Base-by-base conservation (phyloP, 2,329 filamentous ascomycete species). In the Fonsecaea pedrosoi region DNA sequence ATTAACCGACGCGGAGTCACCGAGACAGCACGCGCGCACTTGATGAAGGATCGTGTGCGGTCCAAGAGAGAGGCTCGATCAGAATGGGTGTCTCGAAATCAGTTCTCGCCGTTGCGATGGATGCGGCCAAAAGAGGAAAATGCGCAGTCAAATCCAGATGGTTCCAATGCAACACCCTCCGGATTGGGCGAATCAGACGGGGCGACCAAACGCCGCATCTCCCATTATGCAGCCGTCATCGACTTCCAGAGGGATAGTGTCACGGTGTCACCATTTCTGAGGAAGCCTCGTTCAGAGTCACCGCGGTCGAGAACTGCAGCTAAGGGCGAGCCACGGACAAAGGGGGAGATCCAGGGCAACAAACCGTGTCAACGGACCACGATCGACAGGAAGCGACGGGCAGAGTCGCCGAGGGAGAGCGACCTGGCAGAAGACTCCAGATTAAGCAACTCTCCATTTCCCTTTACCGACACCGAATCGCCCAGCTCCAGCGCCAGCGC, bases 11-110 rank as follows among this genome's bases (percentile, higher is more conserved):
- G 65, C 15, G 68, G 68, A 4, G 68, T 69, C 38, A 69, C 68
- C 59, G 62, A 69, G 6, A 60, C 56, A 5, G 68, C 68, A 54
- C 48, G 68, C 40, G 65, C 68, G 6, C 68, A 69, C 32, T 42
- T 69, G 62, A 69, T 69, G 68, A 69, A 67, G 37, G 59, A 69
- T 56, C 65, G 68, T 12, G 62, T 67, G 13, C 45, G 68, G 38
- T 69, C 68, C 12, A 69, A 69, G 45, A 38, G 62, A 60, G 68
- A 69, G 45, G 68, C 68, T 4, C 21, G 62, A 42, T 65, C 65
- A 25, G 62, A 69, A 67, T 65, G 68, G 65, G 38, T 67, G 12
- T 67, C 62, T 45, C 62, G 68, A 37, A 69, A 69, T 42, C 68
- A 64, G 32, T 62, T 66, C 57, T 67, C 60, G 38, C 63, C 68